A percentile compares a stretch with the other conserved stretches of the same genome.
Conservation (phyloP, 352 stramenopile species). For the Phytophthora quininea region DNA sequence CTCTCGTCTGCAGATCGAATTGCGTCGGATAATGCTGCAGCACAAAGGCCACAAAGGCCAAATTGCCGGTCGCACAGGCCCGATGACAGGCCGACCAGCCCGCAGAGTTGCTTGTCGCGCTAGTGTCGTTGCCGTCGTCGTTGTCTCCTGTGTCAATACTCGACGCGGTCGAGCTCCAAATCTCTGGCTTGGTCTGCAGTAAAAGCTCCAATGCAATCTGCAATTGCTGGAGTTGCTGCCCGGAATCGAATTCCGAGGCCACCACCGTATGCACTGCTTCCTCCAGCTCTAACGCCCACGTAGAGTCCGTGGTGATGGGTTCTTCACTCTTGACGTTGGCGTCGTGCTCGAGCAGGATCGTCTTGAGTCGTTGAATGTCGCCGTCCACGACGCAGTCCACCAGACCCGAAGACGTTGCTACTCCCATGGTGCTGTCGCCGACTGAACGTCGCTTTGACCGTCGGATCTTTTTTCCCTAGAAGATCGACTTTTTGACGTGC, state of each 20-base stretch:
- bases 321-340: not conserved
- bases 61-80: slow-evolving; percentile 63
- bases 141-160: slow-evolving; percentile 10
- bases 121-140: slow-evolving; percentile 18
- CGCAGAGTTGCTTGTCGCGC: slow-evolving; percentile 33
- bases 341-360: slow-evolving; percentile 33
- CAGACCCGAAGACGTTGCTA: slow-evolving; percentile 28
- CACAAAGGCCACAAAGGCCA: slow-evolving; percentile 62
- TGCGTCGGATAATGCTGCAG: slow-evolving; percentile 41
- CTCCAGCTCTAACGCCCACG: slow-evolving; percentile 47
- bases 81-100: slow-evolving; percentile 60
- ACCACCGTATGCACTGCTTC: slow-evolving; percentile 64
- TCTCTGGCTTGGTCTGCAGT: slow-evolving; percentile 37
- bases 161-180: slow-evolving; percentile 36
- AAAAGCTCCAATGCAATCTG: slow-evolving; percentile 70
- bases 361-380: slow-evolving; percentile 59
- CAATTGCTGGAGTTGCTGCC: slow-evolving; percentile 63
- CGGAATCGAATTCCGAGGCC: slow-evolving; percentile 58
- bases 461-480: slow-evolving; percentile 10
- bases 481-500: slow-evolving; percentile 19
- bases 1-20: slow-evolving; percentile 42
- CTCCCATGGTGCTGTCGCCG: slow-evolving; percentile 22
- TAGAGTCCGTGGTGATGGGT: slow-evolving; percentile 12
- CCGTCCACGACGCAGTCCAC: slow-evolving; percentile 60
- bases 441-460: slow-evolving; percentile 3